Percentiles rank a stretch among this genome's conserved stretches.
phyloP scores from a whole-genome alignment of 2,329 filamentous ascomycete genomes.

The Cladophialophora immunda region DNA sequence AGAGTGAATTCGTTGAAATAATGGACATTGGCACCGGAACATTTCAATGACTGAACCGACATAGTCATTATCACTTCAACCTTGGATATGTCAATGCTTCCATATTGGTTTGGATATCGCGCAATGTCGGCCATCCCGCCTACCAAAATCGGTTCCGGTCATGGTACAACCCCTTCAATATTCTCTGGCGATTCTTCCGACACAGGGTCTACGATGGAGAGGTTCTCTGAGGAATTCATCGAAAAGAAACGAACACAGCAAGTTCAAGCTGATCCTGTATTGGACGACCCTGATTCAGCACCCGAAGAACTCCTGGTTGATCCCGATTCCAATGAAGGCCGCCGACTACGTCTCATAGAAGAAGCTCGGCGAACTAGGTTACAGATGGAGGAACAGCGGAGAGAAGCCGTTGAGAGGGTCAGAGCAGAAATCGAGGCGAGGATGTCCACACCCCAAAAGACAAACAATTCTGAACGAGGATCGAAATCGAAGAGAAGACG shows the following conservation, averaged over 20 bases:
- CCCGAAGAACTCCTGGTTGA: neutral
- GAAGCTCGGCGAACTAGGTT: slow-evolving; percentile 1
- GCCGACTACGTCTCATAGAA: slow-evolving; percentile 1
- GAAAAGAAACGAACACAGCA: neutral
- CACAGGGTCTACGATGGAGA: neutral
- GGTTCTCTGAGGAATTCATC: neutral
- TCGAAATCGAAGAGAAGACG: neutral
- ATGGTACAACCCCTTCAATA: slow-evolving; percentile 5
- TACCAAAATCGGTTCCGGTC: neutral
- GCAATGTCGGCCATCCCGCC: neutral
- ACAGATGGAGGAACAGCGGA: neutral
- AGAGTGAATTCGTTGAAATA: slow-evolving; percentile 5
- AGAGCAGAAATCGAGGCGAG: neutral
- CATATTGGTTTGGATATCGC: slow-evolving; percentile 17
- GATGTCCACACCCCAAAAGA: neutral
- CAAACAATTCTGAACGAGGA: neutral
- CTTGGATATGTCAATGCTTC: slow-evolving; percentile 10
- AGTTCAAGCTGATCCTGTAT: neutral
- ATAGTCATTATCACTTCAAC: neutral
- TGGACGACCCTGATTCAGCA: neutral
- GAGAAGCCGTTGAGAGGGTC: neutral
- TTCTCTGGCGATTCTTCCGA: slow-evolving; percentile 4
- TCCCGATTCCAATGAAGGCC: neutral
- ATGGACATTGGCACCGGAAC: too few relatives aligned
- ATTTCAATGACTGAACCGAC: neutral